A percentile compares a stretch with the other conserved stretches of the same genome.
phyloP scores from a whole-genome alignment of 129 eudicot species.

The Arctium lappa region DNA sequence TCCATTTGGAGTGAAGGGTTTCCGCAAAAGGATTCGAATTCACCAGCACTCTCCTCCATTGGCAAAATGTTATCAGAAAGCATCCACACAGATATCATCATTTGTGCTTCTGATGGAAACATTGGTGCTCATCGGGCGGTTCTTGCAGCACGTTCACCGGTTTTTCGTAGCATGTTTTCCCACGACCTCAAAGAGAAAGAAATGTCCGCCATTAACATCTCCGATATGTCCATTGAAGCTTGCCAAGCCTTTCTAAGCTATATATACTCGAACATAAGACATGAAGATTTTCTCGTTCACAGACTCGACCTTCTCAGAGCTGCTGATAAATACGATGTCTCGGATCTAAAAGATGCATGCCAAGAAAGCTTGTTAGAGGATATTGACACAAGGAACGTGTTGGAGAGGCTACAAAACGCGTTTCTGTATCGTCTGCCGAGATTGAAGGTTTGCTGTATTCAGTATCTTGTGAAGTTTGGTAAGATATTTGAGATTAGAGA shows the following conservation, averaged over 20 bases:
- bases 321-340: conserved; percentile 81
- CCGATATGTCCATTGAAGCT: conserved; percentile 78
- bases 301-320: conserved; percentile 79
- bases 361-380: conserved; percentile 79
- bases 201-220: conserved; percentile 58
- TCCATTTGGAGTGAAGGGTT: conserved; percentile 78
- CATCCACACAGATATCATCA: conserved; percentile 77
- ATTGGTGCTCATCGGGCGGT: conserved; percentile 87
- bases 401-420: conserved; percentile 76
- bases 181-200: conserved; percentile 89
- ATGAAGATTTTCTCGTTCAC: conserved; percentile 57
- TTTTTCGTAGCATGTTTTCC: conserved; percentile 92
- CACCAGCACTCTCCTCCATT: conserved; percentile 53
- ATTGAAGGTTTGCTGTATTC: conserved; percentile 71
- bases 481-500: conserved; percentile 83
- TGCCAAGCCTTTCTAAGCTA: conserved; percentile 71
- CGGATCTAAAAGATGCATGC: conserved; percentile 84
- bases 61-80: conserved; percentile 80
- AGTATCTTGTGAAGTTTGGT: conserved; percentile 87
- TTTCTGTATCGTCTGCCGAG: conserved; percentile 62
- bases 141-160: conserved; percentile 87
- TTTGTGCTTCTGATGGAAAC: conserved; percentile 74
- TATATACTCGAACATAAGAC: conserved; percentile 57
- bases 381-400: conserved; percentile 70
- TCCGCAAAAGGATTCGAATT: conserved; percentile 42